Evolutionary conservation across 768 basidiomycete species (phyloP).

Genomic region (Termitomyces sp.): DNA sequence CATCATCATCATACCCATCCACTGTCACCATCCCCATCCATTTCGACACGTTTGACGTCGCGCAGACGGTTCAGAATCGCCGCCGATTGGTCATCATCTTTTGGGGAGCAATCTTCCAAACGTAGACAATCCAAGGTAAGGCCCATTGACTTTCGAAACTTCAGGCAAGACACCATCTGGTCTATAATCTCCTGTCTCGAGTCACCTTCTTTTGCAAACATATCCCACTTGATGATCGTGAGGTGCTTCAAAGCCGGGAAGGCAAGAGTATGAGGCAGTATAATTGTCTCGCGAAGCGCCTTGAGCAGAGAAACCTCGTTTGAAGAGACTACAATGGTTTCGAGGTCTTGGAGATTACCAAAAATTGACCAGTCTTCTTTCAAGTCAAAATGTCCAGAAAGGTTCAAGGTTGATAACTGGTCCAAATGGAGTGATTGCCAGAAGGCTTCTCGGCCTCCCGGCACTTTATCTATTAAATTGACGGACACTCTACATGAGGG

Average conservation of each 20-base stretch:
- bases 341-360: not conserved
- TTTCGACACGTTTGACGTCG: not conserved
- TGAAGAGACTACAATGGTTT: not conserved
- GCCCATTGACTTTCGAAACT: not conserved
- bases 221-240: not conserved
- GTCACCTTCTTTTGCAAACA: not conserved
- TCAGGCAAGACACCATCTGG: not conserved
- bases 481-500: not conserved
- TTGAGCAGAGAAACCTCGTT: not conserved
- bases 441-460: not conserved
- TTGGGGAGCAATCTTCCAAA: not conserved
- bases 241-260: not conserved
- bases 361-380: not conserved
- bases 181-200: not conserved
- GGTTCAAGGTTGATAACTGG: not conserved
- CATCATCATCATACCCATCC: not conserved
- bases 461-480: too few species aligned
- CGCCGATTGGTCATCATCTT: not conserved
- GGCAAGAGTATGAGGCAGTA: not conserved
- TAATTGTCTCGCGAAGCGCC: not conserved
- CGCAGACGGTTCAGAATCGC: not conserved
- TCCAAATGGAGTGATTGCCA: not conserved
- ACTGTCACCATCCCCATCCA: not conserved
- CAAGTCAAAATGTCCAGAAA: not conserved
- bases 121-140: not conserved